Conservation (phyloP, 371 early-diverging fungal genomes). For the Mucor sp. region DNA sequence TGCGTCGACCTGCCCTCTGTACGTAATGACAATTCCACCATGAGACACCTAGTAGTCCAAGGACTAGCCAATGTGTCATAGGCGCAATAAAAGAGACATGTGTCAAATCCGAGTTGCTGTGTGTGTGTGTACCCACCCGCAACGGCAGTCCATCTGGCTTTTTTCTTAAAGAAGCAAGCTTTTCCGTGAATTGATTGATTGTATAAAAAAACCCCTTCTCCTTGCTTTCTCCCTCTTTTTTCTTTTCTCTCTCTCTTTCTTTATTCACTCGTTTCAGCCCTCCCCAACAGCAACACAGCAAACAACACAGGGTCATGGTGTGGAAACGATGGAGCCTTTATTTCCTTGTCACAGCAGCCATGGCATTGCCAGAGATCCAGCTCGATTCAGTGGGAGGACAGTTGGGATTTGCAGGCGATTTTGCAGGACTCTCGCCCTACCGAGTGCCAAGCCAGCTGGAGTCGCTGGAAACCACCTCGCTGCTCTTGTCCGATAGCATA, state of each 20-base stretch:
- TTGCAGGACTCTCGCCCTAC: constrained; percentile 35
- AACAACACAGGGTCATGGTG: constrained; percentile 13
- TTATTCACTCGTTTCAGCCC: background rate
- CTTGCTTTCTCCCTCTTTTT: background rate
- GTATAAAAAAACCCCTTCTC: background rate
- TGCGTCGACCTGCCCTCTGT: too few species aligned
- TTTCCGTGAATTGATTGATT: constrained; percentile 1
- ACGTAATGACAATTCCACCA: too few species aligned
- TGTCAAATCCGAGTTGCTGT: background rate
- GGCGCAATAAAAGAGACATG: background rate
- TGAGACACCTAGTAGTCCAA: too few species aligned
- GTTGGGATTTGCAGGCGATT: constrained; percentile 34
- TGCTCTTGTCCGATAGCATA: constrained; percentile 17
- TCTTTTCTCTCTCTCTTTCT: background rate
- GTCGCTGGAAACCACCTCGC: constrained; percentile 21
- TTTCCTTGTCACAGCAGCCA: background rate
- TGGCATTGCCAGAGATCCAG: background rate
- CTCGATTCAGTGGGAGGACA: constrained; percentile 23
- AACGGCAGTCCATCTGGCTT: background rate
- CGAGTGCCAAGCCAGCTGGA: constrained; percentile 23
- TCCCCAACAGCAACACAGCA: background rate
- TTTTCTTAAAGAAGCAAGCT: constrained; percentile 2
- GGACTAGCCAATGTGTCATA: too few species aligned
- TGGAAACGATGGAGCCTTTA: constrained; percentile 16
- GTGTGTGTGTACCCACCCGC: background rate